These are phyloP conservation scores for Eucalyptus virginea DNA, from an alignment of 345 rosid genomes.

Conservation along the genomic window DNA sequence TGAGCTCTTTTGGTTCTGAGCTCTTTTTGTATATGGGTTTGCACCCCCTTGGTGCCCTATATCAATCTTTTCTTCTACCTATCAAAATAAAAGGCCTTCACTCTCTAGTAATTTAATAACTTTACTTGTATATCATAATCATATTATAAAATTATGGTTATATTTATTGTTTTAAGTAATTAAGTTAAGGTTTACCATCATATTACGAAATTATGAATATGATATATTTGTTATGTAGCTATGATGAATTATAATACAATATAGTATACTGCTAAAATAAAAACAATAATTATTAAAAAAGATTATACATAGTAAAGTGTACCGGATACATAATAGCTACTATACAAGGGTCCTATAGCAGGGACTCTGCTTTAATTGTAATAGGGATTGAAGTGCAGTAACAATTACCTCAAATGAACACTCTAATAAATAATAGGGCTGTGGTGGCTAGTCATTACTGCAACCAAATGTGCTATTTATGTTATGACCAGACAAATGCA, in stretches of 20 bases:
- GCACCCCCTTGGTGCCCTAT: not conserved
- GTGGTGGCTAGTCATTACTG: not conserved
- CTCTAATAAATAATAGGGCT: not conserved
- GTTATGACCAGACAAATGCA: not conserved
- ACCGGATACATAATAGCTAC: not conserved
- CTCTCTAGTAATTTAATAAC: not conserved
- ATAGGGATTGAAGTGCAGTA: not conserved
- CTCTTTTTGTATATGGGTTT: not conserved
- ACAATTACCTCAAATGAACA: not conserved
- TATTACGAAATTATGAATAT: not conserved
- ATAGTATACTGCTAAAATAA: not conserved
- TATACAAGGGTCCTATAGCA: not conserved
- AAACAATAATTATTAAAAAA: not conserved
- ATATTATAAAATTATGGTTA: not conserved
- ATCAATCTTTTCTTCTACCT: not conserved
- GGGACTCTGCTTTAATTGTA: not conserved
- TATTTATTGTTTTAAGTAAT: not conserved
- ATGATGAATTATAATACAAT: not conserved
- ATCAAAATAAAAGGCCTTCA: not conserved
- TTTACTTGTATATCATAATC: not conserved
- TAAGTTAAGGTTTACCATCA: not conserved
- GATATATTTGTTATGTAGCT: not conserved
- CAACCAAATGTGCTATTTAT: not conserved
- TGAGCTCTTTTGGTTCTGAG: not conserved
- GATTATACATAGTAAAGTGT: not conserved